Base-by-base conservation (phyloP, 257 asterid genomes). In the Nicotiana sylvestris region DNA sequence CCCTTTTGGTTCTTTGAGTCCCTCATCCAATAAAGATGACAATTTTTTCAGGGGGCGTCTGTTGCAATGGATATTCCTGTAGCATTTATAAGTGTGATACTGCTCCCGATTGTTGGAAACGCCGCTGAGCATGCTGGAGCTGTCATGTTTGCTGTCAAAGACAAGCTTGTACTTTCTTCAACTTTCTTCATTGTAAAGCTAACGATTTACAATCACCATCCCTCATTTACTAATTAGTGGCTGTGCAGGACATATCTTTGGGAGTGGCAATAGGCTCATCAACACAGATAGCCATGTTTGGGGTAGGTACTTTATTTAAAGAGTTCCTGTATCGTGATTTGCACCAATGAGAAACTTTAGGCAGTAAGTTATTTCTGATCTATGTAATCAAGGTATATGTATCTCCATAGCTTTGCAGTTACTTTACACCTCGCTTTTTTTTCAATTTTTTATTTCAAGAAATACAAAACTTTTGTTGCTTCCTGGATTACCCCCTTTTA, bases 81-180 rank as follows among this genome's bases (percentile, higher is more conserved):
- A 70, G 91, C 97, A 39, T 94, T 92, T 89, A 92, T 94, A 51
- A 91, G 98, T 81, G 97, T 94, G 62, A 89, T 94, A 65, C 87
- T 92, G 83, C 96, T 94, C 60, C 97, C 98, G 11, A 89, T 94
- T 67, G 98, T 94, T 76, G 98, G 98, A 82, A 94, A 94, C 66
- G 98, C 94, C 27, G 94, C 97, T 0, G 98, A 93, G 77, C 98
- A 93, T 88, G 98, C 95, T 0, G 91, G 96, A 78, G 97, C 98
- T 66, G 78, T 94, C 76, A 92, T 94, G 93, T 92, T 94, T 89
- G 98, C 98, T 15, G 84, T 90, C 85, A 92, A 91, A 88, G 93
- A 94, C 90, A 95, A 95, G 85, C 97, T 95, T 81, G 98, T 95
- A 70, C 83, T 21, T 77, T 85, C 80, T 78, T 32, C 66, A 27